phyloP scores from a whole-genome alignment of 2,329 filamentous ascomycete genomes.

The Arthrobotrys musiformis region DNA sequence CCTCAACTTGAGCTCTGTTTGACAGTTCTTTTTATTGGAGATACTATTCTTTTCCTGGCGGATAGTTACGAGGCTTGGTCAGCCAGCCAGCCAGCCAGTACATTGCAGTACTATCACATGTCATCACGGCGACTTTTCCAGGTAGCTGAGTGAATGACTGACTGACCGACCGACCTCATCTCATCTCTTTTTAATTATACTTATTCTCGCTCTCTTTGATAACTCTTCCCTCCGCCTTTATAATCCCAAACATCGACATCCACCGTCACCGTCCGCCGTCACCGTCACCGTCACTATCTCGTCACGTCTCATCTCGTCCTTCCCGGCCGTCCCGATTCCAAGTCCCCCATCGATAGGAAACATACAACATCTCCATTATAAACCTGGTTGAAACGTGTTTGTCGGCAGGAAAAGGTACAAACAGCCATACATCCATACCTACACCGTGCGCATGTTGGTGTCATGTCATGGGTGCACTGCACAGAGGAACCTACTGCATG shows the following conservation, averaged over 20 bases:
- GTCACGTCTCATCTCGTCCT: background rate
- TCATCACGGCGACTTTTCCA: constrained; percentile 26
- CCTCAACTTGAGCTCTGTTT: background rate
- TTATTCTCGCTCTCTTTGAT: background rate
- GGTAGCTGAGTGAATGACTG: background rate
- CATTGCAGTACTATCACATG: constrained; percentile 34
- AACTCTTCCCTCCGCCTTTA: background rate
- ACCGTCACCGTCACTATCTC: background rate
- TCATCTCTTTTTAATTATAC: background rate
- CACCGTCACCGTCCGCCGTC: background rate
- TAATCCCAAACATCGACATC: background rate
- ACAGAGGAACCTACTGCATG: too few species aligned
- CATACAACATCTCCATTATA: background rate
- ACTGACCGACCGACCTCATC: too few species aligned
- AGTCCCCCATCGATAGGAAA: background rate
- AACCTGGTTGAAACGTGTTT: constrained; percentile 17
- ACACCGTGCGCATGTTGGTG: constrained; percentile 51
- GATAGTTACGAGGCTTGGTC: background rate
- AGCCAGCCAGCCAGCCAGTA: background rate
- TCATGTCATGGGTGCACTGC: too few species aligned
- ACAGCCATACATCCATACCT: too few species aligned
- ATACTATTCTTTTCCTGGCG: background rate
- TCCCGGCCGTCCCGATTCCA: background rate
- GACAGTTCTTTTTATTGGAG: background rate
- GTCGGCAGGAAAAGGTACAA: constrained; percentile 52